Evolutionary conservation across 345 rosid genomes (phyloP).

Genomic region (Streptanthus diversifolius): DNA sequence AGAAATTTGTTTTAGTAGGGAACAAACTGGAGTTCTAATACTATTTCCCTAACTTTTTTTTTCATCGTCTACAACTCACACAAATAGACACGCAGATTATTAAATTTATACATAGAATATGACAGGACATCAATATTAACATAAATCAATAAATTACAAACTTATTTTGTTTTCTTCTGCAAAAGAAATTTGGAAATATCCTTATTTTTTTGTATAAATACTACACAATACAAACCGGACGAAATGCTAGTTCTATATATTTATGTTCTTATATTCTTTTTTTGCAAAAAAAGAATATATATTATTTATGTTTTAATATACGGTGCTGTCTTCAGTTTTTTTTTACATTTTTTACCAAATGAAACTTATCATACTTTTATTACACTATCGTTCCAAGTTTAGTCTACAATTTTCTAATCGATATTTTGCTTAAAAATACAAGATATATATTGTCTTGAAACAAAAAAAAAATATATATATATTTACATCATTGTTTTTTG

Average conservation of each 20-base stretch:
- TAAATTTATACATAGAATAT: background rate
- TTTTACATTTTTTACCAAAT: background rate
- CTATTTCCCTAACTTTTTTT: background rate
- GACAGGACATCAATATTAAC: background rate
- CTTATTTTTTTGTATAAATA: background rate
- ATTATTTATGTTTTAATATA: background rate
- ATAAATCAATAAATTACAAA: background rate
- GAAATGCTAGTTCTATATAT: background rate
- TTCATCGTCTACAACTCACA: background rate
- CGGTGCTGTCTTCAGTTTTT: background rate
- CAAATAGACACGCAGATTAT: background rate
- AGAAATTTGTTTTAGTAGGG: slow-evolving; percentile 4
- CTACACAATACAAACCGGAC: background rate
- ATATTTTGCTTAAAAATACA: background rate
- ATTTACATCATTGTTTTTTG: background rate
- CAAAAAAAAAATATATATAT: background rate
- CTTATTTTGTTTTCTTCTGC: background rate
- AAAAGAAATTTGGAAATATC: background rate
- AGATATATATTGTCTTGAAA: background rate
- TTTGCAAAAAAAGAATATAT: background rate
- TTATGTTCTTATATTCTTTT: background rate
- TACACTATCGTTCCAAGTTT: background rate
- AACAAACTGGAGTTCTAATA: background rate
- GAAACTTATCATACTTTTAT: background rate
- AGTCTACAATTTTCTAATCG: no score